These are phyloP conservation scores for Cyclotella cryptica DNA, from an alignment of 108 stramenopile species.

Conservation along the genomic window DNA sequence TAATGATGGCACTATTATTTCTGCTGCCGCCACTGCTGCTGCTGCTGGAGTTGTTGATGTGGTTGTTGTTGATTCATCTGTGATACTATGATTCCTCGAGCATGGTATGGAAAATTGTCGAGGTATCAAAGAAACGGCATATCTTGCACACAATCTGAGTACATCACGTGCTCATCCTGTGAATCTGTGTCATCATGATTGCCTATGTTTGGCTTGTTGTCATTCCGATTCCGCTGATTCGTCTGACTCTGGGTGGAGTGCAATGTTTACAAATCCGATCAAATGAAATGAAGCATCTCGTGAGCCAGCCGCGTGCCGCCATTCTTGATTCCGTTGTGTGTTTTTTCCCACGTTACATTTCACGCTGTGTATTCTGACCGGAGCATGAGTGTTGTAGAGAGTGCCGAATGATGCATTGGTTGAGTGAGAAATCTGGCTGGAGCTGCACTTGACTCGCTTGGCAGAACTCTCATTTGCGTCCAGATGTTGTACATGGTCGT, in stretches of 20 bases:
- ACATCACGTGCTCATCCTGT: constrained; percentile 55
- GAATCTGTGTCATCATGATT: too few species aligned
- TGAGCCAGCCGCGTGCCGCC: constrained; percentile 81
- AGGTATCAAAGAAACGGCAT: constrained; percentile 69
- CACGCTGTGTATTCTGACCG: constrained; percentile 67
- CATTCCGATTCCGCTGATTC: background rate
- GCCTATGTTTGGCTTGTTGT: too few species aligned
- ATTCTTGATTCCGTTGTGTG: constrained; percentile 76
- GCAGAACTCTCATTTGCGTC: background rate
- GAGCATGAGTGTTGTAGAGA: background rate
- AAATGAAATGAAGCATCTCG: constrained; percentile 71
- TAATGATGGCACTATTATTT: too few species aligned
- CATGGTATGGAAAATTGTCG: constrained; percentile 51
- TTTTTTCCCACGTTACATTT: constrained; percentile 81
- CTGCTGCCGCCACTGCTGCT: too few species aligned
- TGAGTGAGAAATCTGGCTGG: background rate
- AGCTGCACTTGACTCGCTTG: constrained; percentile 33
- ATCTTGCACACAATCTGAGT: constrained; percentile 83
- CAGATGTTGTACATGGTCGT: constrained; percentile 6
- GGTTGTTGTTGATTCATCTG: too few species aligned
- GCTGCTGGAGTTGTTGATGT: too few species aligned
- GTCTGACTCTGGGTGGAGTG: background rate
- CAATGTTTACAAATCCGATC: constrained; percentile 49
- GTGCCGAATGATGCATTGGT: background rate
- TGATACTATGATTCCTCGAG: too few species aligned